These are phyloP conservation scores for Coniosporium tulheliwenetii DNA, from an alignment of 2,329 filamentous ascomycete genomes.

Conservation along the genomic window DNA sequence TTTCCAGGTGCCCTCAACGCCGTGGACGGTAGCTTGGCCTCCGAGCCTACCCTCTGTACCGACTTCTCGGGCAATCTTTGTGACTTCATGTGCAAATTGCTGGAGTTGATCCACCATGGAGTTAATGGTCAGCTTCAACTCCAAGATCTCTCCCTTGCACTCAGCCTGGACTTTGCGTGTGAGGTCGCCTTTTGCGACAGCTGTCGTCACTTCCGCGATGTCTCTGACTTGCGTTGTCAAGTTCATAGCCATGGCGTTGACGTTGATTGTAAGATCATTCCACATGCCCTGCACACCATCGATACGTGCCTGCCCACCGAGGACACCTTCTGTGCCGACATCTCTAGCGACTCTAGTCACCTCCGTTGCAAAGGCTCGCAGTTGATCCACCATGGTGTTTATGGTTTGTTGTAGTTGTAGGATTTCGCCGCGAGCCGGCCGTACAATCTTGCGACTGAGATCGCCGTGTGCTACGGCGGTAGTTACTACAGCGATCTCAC, in stretches of 20 bases:
- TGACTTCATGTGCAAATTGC: slow-evolving; percentile 37
- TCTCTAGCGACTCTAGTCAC: slow-evolving; percentile 49
- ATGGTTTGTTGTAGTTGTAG: slow-evolving; percentile 84
- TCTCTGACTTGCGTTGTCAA: slow-evolving; percentile 37
- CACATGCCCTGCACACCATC: slow-evolving; percentile 51
- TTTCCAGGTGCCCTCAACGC: slow-evolving; percentile 37
- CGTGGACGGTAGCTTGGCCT: slow-evolving; percentile 35
- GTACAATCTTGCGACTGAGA: slow-evolving; percentile 87
- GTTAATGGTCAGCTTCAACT: slow-evolving; percentile 36
- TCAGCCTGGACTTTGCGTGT: slow-evolving; percentile 35
- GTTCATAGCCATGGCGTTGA: slow-evolving; percentile 38
- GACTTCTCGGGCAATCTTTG: slow-evolving; percentile 35
- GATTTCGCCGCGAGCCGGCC: slow-evolving; percentile 88
- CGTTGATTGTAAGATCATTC: slow-evolving; percentile 45
- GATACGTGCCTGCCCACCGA: slow-evolving; percentile 48
- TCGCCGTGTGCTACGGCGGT: slow-evolving; percentile 91
- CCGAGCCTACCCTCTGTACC: slow-evolving; percentile 35
- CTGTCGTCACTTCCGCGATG: slow-evolving; percentile 36
- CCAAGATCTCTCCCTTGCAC: slow-evolving; percentile 35
- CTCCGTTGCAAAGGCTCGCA: slow-evolving; percentile 50
- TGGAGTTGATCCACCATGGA: slow-evolving; percentile 37
- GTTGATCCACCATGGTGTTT: slow-evolving; percentile 50
- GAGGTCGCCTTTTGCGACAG: slow-evolving; percentile 34
- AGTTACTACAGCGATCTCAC: slow-evolving; percentile 93
- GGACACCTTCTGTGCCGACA: slow-evolving; percentile 47